Percentiles rank a stretch among this genome's conserved stretches.
These are phyloP conservation scores for Colletotrichum sp. DNA, from an alignment of 2,329 filamentous ascomycete species.

Conservation along the genomic window DNA sequence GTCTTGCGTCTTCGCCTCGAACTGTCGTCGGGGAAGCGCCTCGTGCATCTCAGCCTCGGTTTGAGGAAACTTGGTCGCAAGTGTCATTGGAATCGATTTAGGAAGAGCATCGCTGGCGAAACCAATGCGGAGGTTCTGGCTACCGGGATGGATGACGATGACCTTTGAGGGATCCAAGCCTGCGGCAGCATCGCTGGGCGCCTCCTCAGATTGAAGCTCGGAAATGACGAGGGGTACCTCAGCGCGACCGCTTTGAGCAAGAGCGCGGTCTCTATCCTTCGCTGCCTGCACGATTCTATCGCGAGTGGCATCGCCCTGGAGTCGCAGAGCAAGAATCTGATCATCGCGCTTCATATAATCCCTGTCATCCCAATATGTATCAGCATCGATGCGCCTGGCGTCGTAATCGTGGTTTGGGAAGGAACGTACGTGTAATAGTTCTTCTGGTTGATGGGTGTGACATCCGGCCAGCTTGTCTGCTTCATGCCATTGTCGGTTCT, in stretches of 20 bases:
- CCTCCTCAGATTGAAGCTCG: slow-evolving; percentile 65
- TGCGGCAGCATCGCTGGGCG: slow-evolving; percentile 55
- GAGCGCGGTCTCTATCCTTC: slow-evolving; percentile 84
- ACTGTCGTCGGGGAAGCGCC: slow-evolving; percentile 74
- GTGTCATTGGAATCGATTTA: slow-evolving; percentile 91
- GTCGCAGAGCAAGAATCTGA: slow-evolving; percentile 86
- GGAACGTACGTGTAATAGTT: slow-evolving; percentile 91
- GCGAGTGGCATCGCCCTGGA: slow-evolving; percentile 85
- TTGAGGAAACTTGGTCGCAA: slow-evolving; percentile 77
- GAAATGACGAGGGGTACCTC: slow-evolving; percentile 66
- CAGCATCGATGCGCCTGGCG: slow-evolving; percentile 18
- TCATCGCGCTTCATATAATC: slow-evolving; percentile 99
- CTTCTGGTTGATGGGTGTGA: slow-evolving; percentile 96
- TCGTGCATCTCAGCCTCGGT: slow-evolving; percentile 86
- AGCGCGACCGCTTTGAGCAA: slow-evolving; percentile 75
- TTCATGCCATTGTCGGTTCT: slow-evolving; percentile 99
- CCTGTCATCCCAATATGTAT: slow-evolving; percentile 48
- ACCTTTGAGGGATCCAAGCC: slow-evolving; percentile 83
- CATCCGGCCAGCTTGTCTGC: slow-evolving; percentile 89
- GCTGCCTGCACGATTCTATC: slow-evolving; percentile 85
- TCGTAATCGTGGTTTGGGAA: background rate
- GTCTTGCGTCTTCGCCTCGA: slow-evolving; percentile 67
- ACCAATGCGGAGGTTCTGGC: slow-evolving; percentile 92
- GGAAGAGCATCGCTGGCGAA: slow-evolving; percentile 95
- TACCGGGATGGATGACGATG: slow-evolving; percentile 93